Evolutionary conservation across 2,329 filamentous ascomycete species (phyloP).

Genomic region (Emmonsia crescens): DNA sequence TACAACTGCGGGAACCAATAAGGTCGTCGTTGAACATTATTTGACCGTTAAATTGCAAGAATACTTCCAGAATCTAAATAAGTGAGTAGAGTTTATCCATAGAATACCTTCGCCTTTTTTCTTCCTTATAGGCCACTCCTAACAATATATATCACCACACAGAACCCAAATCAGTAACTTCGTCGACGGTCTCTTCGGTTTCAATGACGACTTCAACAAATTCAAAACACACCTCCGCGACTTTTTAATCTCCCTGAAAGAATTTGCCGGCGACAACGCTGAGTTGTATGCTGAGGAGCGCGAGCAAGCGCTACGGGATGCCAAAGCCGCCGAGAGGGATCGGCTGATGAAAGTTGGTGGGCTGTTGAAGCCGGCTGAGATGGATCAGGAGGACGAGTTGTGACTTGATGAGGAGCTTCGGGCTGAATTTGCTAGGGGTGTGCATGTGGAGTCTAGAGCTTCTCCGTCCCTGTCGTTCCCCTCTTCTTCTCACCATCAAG

Average conservation of each 20-base stretch:
- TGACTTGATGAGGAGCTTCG: constrained; percentile 68
- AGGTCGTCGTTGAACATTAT: constrained; percentile 81
- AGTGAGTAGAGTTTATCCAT: constrained; percentile 46
- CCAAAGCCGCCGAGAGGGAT: constrained; percentile 79
- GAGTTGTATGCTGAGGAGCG: constrained; percentile 91
- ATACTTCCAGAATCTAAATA: constrained; percentile 85
- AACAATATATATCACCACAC: constrained; percentile 18
- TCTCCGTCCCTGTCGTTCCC: not conserved
- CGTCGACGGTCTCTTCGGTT: constrained; percentile 76
- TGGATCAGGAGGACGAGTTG: constrained; percentile 70
- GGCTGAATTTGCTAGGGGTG: constrained; percentile 43
- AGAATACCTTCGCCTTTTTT: not conserved
- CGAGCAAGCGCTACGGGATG: constrained; percentile 78
- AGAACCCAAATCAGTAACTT: constrained; percentile 82
- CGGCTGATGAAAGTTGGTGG: constrained; percentile 91
- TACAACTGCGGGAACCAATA: constrained; percentile 45
- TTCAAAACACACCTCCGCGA: constrained; percentile 95
- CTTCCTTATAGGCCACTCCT: constrained; percentile 5
- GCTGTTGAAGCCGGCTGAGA: constrained; percentile 90
- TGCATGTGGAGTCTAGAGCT: not conserved
- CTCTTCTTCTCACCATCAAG: not conserved
- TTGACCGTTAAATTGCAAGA: constrained; percentile 74
- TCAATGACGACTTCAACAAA: constrained; percentile 80
- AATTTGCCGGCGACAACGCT: constrained; percentile 90
- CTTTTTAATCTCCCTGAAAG: constrained; percentile 93